Evolutionary conservation across 1,284 basidiomycete genomes (phyloP).

Genomic region (Quambalaria eucalypti): DNA sequence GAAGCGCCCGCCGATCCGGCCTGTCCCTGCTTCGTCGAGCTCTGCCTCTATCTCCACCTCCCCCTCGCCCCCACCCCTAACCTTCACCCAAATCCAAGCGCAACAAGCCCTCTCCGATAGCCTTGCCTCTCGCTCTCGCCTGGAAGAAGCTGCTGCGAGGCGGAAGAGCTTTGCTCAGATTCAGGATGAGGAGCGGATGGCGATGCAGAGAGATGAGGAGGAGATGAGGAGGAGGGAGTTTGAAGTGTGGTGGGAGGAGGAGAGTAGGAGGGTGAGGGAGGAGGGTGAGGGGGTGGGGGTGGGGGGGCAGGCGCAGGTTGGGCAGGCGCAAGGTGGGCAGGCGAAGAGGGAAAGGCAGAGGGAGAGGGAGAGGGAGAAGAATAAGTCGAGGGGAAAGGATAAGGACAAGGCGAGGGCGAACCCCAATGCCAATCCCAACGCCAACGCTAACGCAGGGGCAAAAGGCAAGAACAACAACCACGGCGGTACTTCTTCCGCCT

Average conservation of each 20-base stretch:
- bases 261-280: conserved; percentile 24
- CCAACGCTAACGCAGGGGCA: no score
- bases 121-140: not conserved
- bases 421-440: no score
- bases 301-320: not conserved
- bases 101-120: not conserved
- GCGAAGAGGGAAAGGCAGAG: not conserved
- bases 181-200: conserved; percentile 36
- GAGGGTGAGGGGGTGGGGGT: not conserved
- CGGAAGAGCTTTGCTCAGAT: conserved; percentile 29
- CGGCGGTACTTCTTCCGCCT: no score
- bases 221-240: conserved; percentile 36
- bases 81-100: conserved; percentile 31
- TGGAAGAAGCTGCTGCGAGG: conserved; percentile 1
- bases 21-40: not conserved
- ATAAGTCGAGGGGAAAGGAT: no score
- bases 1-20: not conserved
- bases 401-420: no score
- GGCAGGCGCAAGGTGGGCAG: not conserved
- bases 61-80: conserved; percentile 1
- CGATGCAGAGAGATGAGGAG: conserved; percentile 23
- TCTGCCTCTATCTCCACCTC: not conserved
- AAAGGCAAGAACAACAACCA: no score
- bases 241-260: conserved; percentile 44
- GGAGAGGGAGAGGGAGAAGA: no score